Conservation (phyloP, 495 filamentous ascomycete genomes). For the Cladorrhinum samala region DNA sequence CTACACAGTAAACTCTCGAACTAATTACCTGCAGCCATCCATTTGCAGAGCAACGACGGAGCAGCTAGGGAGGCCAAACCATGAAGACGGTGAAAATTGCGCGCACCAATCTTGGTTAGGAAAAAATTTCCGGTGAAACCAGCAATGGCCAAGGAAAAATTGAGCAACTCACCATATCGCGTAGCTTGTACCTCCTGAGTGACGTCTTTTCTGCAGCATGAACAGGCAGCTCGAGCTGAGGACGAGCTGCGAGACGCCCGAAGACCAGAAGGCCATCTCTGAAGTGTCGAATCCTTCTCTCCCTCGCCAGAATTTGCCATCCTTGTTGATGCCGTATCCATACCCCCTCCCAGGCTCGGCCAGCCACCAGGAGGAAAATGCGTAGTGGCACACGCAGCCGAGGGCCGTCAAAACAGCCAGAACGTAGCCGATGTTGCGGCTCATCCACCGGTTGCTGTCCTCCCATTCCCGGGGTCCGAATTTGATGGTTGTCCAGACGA, state of each 20-base stretch:
- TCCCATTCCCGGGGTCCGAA: slow-evolving; percentile 33
- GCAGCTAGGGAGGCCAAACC: background rate
- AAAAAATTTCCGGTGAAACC: background rate
- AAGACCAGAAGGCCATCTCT: slow-evolving; percentile 40
- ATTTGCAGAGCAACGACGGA: background rate
- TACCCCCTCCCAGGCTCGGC: slow-evolving; percentile 18
- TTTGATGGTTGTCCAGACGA: slow-evolving; percentile 33
- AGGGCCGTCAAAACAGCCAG: slow-evolving; percentile 21
- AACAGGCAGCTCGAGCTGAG: slow-evolving; percentile 26
- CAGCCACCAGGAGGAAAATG: slow-evolving; percentile 36
- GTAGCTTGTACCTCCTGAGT: slow-evolving; percentile 38
- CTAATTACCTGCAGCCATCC: background rate
- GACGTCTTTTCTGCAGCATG: slow-evolving; percentile 31
- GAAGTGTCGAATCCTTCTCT: slow-evolving; percentile 34
- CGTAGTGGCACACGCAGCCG: slow-evolving; percentile 25
- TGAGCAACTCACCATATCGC: slow-evolving; percentile 33
- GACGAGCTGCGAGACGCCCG: slow-evolving; percentile 25
- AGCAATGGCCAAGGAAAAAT: background rate
- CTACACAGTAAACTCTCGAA: too few relatives aligned
- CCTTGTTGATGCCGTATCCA: slow-evolving; percentile 17
- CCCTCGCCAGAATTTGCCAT: slow-evolving; percentile 33
- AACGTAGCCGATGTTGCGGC: slow-evolving; percentile 28
- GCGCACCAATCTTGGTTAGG: background rate
- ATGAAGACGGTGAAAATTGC: background rate
- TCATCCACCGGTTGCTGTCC: slow-evolving; percentile 26